These are phyloP conservation scores for Irpex sp. DNA, from an alignment of 1,284 basidiomycete genomes.

Conservation along the genomic window DNA sequence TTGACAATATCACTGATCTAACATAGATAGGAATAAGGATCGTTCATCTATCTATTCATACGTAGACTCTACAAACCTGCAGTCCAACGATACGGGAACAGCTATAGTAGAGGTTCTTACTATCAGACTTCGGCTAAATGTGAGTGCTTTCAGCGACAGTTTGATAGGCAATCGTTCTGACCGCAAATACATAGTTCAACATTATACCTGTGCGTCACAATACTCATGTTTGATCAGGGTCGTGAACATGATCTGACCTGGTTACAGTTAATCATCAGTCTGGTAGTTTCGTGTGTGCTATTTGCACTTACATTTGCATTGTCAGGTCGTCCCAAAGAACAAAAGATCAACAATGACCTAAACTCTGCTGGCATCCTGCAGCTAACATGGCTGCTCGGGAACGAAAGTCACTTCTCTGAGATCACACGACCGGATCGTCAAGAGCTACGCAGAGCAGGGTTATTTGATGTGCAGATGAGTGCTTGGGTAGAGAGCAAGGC, in stretches of 20 bases:
- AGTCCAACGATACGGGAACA: too few species aligned
- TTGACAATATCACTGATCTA: too few species aligned
- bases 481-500: neutral
- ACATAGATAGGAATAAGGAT: neutral
- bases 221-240: neutral
- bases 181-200: neutral
- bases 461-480: neutral
- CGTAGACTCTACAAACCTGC: too few species aligned
- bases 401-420: neutral
- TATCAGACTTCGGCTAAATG: neutral
- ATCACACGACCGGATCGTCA: neutral
- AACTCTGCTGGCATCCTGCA: constrained; percentile 1
- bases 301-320: neutral
- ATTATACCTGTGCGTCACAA: neutral
- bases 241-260: too few species aligned
- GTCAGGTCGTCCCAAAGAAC: neutral
- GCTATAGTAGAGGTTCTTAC: too few species aligned
- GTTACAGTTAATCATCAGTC: neutral
- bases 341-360: neutral
- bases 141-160: neutral
- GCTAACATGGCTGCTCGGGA: constrained; percentile 2
- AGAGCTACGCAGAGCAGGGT: neutral
- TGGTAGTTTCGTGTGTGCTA: neutral
- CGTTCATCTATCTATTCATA: too few species aligned
- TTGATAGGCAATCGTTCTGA: too few species aligned